Percentiles rank a stretch among this genome's conserved stretches.
Conservation (phyloP, 805 yeast species). For the Starmera pachycereana region DNA sequence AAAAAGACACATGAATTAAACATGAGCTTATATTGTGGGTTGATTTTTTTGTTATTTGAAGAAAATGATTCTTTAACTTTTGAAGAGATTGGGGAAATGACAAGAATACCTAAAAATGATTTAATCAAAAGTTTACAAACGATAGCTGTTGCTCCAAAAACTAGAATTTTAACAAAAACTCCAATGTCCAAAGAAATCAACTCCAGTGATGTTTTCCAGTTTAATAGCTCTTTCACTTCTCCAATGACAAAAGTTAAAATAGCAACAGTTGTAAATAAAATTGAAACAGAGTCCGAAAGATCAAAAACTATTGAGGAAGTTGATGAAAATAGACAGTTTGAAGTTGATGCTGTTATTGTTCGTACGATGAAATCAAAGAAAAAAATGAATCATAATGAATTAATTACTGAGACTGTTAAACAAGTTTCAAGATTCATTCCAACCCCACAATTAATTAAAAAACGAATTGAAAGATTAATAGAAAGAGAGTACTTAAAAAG, state of each 20-base stretch:
- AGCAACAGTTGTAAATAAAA: slow-evolving; percentile 41
- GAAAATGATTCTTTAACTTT: slow-evolving; percentile 44
- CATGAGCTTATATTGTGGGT: slow-evolving; percentile 73
- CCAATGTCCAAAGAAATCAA: slow-evolving; percentile 71
- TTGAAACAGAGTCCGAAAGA: slow-evolving; percentile 34
- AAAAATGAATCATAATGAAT: slow-evolving; percentile 47
- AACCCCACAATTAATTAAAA: slow-evolving; percentile 54
- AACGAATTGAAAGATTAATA: slow-evolving; percentile 60
- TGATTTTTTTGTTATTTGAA: slow-evolving; percentile 65
- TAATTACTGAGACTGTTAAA: slow-evolving; percentile 54
- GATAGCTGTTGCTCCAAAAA: slow-evolving; percentile 72
- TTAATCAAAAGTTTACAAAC: slow-evolving; percentile 72
- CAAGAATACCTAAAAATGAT: slow-evolving; percentile 67
- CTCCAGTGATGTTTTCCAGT: slow-evolving; percentile 48
- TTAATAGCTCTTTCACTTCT: slow-evolving; percentile 61
- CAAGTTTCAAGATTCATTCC: slow-evolving; percentile 65
- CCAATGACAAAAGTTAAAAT: slow-evolving; percentile 65
- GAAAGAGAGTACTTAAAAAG: slow-evolving; percentile 77
- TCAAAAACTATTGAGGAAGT: slow-evolving; percentile 43
- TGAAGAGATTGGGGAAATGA: slow-evolving; percentile 50
- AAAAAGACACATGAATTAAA: slow-evolving; percentile 66
- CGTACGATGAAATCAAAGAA: slow-evolving; percentile 78
- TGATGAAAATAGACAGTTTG: slow-evolving; percentile 52
- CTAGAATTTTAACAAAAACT: slow-evolving; percentile 59
- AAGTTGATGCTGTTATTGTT: slow-evolving; percentile 79